These are phyloP conservation scores for Mucor racemosus DNA, from an alignment of 371 early-diverging fungal species.

Conservation along the genomic window DNA sequence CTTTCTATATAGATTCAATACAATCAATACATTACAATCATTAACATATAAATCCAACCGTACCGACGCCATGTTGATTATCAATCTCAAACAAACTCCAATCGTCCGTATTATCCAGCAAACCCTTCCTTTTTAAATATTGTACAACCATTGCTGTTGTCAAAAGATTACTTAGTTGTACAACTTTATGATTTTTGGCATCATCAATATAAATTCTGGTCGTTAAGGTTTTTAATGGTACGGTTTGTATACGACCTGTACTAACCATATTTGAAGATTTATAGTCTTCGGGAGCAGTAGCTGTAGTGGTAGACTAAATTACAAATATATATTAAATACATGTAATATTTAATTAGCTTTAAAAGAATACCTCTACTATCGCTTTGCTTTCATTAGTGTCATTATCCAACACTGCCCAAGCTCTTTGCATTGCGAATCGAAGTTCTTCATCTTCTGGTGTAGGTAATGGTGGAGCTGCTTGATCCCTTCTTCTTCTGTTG, in stretches of 20 bases:
- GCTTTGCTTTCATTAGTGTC: neutral
- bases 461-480: constrained; percentile 14
- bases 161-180: constrained; percentile 75
- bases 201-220: constrained; percentile 87
- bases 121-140: constrained; percentile 65
- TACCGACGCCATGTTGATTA: constrained; percentile 75
- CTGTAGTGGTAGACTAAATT: neutral
- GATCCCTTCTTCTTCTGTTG: constrained; percentile 5
- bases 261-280: constrained; percentile 20
- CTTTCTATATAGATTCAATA: constrained; percentile 64
- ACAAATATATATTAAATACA: neutral
- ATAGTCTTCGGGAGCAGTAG: constrained; percentile 1
- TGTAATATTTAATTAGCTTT: neutral
- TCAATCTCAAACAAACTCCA: constrained; percentile 93
- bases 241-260: constrained; percentile 31
- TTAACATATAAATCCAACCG: neutral
- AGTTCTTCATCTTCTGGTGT: constrained; percentile 39
- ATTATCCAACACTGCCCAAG: constrained; percentile 32
- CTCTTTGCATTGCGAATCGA: constrained; percentile 37
- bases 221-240: constrained; percentile 61
- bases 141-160: constrained; percentile 75
- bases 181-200: constrained; percentile 71
- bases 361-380: constrained; percentile 7
- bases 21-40: no score
- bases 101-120: constrained; percentile 62